Base-by-base conservation (phyloP, 2,329 filamentous ascomycete genomes). In the Pyrenochaeta sp. region DNA sequence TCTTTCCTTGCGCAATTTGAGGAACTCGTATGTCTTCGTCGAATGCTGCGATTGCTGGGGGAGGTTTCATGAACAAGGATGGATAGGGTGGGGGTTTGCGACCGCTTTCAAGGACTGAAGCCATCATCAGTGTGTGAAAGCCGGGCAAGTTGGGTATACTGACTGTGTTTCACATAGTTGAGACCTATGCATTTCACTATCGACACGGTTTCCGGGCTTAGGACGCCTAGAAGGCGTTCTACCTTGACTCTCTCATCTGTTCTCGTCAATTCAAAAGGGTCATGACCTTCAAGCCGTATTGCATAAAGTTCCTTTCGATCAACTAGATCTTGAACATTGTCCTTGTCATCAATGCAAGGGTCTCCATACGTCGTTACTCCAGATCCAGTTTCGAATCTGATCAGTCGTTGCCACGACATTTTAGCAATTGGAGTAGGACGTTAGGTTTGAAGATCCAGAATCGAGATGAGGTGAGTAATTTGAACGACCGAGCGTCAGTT, bases 1-100 rank as follows among this genome's bases (percentile, higher is more conserved):
- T 14, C 12, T 35, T 72, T 45, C 80, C 73, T 57, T 83, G 81
- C 0, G 77, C 33, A 9, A 48, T 48, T 23, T n/a, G 33, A 2
- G 46, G 46, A 17, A 43, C 29, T 11, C n/a, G n/a, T 17, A 42
- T 36, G 27, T 42, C 23, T n/a, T 20, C 36, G 27, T 42, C 39
- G 17, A 32, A 54, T n/a, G 27, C 40, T 4, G 55, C 45, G 33
- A 54, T 40, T 2, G 32, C 31, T 9, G 47, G 15, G 7, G 31
- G 20, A 12, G 41, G 40, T 32, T 58, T 58, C 33, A 54, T 49
- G 40, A 58, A 58, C 14, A 54, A 12, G 10, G 51, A 49, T 7
- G 55, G 55, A 27, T 54, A 52, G 11, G 51, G 39, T 27, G 55
- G 55, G 20, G 48, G 47, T 35, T 51, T 51, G n/a, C 47, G 55